Conservation (phyloP, 805 yeast species). For the Starmera amethionina region DNA sequence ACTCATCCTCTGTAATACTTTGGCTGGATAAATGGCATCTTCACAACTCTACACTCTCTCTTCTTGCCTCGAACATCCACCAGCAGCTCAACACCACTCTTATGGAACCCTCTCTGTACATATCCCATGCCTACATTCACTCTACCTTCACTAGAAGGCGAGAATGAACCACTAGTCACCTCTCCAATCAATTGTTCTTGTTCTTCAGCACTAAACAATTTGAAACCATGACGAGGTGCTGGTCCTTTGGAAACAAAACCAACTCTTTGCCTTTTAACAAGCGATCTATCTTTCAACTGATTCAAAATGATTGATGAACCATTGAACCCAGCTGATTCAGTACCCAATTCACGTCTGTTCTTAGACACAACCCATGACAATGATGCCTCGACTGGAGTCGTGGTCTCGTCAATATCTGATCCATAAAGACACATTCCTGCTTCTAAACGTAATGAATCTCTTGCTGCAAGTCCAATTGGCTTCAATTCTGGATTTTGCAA, state of each 20-base stretch:
- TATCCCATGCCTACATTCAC: constrained; percentile 89
- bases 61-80: constrained; percentile 79
- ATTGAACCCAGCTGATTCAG: constrained; percentile 45
- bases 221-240: constrained; percentile 78
- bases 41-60: constrained; percentile 65
- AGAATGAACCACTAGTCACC: constrained; percentile 53
- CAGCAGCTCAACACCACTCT: constrained; percentile 61
- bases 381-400: constrained; percentile 83
- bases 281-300: constrained; percentile 59
- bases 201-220: constrained; percentile 47
- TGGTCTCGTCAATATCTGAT: constrained; percentile 70
- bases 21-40: constrained; percentile 77
- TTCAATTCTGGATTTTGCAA: constrained; percentile 46
- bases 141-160: constrained; percentile 57
- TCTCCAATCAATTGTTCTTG: constrained; percentile 34
- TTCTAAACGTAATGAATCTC: constrained; percentile 90
- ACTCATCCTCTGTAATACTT: constrained; percentile 48
- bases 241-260: constrained; percentile 75
- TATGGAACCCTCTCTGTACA: constrained; percentile 58
- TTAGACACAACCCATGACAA: constrained; percentile 87
- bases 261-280: constrained; percentile 52
- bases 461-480: constrained; percentile 96
- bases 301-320: constrained; percentile 62
- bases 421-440: constrained; percentile 99
- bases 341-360: constrained; percentile 45